Evolutionary conservation across 202 grass and related monocot genomes (phyloP).

Genomic region (Saccharum hybrid): DNA sequence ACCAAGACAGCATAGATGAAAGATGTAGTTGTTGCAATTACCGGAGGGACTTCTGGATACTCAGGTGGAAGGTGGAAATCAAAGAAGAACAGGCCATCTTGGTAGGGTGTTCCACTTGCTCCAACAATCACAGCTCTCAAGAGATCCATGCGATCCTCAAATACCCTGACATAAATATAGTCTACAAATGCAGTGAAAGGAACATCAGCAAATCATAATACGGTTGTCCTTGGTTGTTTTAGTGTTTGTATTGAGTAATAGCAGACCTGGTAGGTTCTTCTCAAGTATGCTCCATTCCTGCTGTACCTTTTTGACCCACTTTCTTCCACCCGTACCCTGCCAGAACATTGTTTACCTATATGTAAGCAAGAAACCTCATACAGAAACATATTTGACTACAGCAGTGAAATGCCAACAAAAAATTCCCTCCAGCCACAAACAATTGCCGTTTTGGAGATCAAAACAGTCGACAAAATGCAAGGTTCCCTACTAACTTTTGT

Average conservation of each 20-base stretch:
- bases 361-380: constrained; percentile 35
- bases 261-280: constrained; percentile 90
- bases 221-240: constrained; percentile 13
- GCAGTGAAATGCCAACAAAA: constrained; percentile 29
- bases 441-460: neutral
- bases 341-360: constrained; percentile 39
- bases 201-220: constrained; percentile 43
- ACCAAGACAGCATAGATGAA: constrained; percentile 1
- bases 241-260: constrained; percentile 20
- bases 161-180: constrained; percentile 95
- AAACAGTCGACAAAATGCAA: neutral
- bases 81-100: constrained; percentile 99
- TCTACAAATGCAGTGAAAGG: constrained; percentile 65
- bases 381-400: neutral
- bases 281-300: constrained; percentile 99
- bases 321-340: constrained; percentile 80
- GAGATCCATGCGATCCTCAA: constrained; percentile 96
- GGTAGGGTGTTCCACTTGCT: constrained; percentile 92
- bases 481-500: neutral
- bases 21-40: constrained; percentile 49
- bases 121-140: constrained; percentile 94
- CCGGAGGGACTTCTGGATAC: constrained; percentile 90
- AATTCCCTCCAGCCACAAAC: neutral
- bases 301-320: constrained; percentile 93
- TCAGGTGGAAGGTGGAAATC: constrained; percentile 93